Evolutionary conservation across 2,329 filamentous ascomycete genomes (phyloP), one percentile per base, ranked within the genome.

Genomic region (Trichoderma oligosporum): DNA sequence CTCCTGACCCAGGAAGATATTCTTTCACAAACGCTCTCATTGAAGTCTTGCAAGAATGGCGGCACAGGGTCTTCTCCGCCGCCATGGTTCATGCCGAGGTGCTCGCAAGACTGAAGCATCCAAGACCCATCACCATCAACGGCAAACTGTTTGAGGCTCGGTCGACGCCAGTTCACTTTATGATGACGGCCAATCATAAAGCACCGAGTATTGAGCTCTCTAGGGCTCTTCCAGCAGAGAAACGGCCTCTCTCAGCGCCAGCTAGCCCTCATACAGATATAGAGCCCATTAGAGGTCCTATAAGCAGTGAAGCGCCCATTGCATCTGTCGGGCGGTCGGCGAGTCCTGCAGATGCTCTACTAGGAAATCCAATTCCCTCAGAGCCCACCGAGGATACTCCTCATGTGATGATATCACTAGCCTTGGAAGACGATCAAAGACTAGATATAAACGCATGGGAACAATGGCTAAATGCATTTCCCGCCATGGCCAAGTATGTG

Each of bases 21-120:
- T 84, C 81, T 0, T 84, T 84, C 63, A 83, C 81, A 2, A 81
- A 79, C 53, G 78, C 79, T 20, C 71, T 84, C 12, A 83, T 84
- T 41, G 81, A 84, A 60, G 81, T 84, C 1, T 70, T 84, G 12
- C 76, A 79, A 56, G 80, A 83, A 62, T 84, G 82, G 82, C 75
- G 77, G 22, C 63, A 75, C 8, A 76, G 78, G 55, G 76, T 75
- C 0, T 84, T 81, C 62, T 84, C 82, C 6, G 82, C 80, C 14
- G 81, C 81, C 24, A 84, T 84, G 81, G 71, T 84, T 5, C 82
- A 84, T 62, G 81, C 81, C 18, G 82, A 84, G 62, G 74, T 84
- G 7, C 72, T 84, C 14, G 81, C 81, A n/a, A 78, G 81, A 2
- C 66, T 84, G 1, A 84, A 84, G 63, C 82, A 84, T 60, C 82